Evolutionary conservation across 2,329 filamentous ascomycete genomes (phyloP).

Genomic region (Fusarium poae): DNA sequence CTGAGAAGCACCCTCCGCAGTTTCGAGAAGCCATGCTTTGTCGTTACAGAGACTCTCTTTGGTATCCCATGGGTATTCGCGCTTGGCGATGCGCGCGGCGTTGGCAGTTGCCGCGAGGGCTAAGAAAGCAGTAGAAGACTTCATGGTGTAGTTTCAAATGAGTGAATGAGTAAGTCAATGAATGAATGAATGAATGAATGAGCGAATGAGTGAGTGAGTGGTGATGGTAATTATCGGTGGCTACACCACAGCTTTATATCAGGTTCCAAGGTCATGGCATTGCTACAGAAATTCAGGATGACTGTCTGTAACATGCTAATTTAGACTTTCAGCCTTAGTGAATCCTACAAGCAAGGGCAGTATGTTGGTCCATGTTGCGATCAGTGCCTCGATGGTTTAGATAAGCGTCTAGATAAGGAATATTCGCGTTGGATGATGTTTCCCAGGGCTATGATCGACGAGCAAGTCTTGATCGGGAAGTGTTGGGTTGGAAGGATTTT

Average conservation of each 20-base stretch:
- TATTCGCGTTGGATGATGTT: neutral
- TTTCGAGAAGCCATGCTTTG: neutral
- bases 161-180: neutral
- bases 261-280: neutral
- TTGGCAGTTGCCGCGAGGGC: neutral
- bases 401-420: constrained; percentile 7
- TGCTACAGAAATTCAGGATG: neutral
- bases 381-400: neutral
- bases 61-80: neutral
- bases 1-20: neutral
- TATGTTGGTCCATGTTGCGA: neutral
- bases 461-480: neutral
- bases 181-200: neutral
- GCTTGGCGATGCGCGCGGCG: neutral
- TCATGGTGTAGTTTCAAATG: neutral
- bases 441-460: neutral
- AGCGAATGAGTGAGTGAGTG: neutral
- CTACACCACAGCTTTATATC: neutral
- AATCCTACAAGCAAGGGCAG: neutral
- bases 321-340: neutral
- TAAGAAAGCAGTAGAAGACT: neutral
- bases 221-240: neutral
- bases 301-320: neutral
- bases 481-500: neutral
- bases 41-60: neutral